phyloP scores from a whole-genome alignment of 352 stramenopile genomes.

The Globisporangium radiosum region DNA sequence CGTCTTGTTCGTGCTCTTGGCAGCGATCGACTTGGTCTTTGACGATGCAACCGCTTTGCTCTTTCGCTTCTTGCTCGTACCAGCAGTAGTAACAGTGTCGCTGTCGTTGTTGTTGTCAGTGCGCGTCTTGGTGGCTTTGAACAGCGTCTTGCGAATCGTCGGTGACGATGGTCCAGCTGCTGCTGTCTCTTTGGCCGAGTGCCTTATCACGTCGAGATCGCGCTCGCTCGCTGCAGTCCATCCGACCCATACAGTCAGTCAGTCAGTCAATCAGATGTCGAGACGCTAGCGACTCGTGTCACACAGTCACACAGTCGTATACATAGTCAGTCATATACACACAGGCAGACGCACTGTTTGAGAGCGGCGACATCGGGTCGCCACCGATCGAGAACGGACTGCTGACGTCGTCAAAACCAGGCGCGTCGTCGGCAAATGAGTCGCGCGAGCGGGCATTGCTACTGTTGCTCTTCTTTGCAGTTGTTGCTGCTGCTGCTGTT shows the following conservation, averaged over 20 bases:
- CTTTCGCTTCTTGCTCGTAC: too few species aligned
- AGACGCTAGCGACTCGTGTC: neutral
- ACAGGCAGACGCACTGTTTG: constrained; percentile 32
- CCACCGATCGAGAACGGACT: constrained; percentile 64
- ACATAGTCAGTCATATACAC: too few species aligned
- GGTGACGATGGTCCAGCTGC: constrained; percentile 7
- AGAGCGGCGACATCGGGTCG: constrained; percentile 54
- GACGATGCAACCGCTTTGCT: too few species aligned
- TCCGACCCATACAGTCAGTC: too few species aligned
- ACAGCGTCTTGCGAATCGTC: constrained; percentile 22
- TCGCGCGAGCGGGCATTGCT: constrained; percentile 12
- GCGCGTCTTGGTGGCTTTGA: constrained; percentile 14
- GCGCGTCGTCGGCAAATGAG: constrained; percentile 19
- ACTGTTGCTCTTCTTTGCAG: neutral
- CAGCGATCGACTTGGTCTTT: too few species aligned
- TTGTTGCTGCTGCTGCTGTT: neutral
- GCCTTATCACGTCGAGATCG: constrained; percentile 39
- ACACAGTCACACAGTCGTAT: neutral
- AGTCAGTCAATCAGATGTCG: neutral
- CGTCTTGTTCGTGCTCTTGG: neutral
- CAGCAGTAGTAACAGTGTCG: neutral
- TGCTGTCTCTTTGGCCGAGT: constrained; percentile 39
- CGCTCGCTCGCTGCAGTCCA: constrained; percentile 43
- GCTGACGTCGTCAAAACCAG: constrained; percentile 29
- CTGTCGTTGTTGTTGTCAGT: neutral